Conservation (phyloP, 345 rosid genomes). For the Syzygium grande region DNA sequence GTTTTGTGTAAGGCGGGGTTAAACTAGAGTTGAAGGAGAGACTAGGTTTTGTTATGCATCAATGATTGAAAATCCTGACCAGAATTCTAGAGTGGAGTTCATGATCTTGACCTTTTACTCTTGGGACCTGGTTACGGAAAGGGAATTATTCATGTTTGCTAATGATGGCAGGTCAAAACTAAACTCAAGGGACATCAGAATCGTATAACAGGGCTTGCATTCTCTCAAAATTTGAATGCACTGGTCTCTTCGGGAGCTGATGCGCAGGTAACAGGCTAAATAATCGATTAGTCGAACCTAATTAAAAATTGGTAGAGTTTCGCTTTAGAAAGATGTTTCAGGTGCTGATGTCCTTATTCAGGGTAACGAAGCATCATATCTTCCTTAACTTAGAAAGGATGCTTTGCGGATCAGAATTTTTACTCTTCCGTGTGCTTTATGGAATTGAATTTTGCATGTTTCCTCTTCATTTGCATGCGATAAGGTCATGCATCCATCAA, state of each 20-base stretch:
- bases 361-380: not conserved
- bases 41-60: not conserved
- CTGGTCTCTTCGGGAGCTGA: constrained; percentile 88
- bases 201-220: constrained; percentile 75
- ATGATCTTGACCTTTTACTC: not conserved
- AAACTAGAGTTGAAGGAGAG: not conserved
- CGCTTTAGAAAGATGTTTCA: not conserved
- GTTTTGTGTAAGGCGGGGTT: not conserved
- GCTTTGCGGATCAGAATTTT: not conserved
- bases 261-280: constrained; percentile 43
- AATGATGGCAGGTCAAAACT: constrained; percentile 46
- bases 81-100: not conserved
- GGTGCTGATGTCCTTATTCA: not conserved
- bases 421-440: not conserved
- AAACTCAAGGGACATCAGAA: constrained; percentile 80
- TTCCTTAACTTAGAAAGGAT: not conserved
- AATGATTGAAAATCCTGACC: not conserved
- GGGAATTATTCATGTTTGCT: not conserved
- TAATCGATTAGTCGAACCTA: not conserved
- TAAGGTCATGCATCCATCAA: not conserved
- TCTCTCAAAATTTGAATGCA: constrained; percentile 54
- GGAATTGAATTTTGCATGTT: not conserved
- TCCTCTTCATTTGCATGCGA: not conserved
- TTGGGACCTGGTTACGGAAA: not conserved
- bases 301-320: not conserved